Evolutionary conservation across 1,139 yeast genomes (phyloP).

Genomic region (Meyerozyma carpophila): DNA sequence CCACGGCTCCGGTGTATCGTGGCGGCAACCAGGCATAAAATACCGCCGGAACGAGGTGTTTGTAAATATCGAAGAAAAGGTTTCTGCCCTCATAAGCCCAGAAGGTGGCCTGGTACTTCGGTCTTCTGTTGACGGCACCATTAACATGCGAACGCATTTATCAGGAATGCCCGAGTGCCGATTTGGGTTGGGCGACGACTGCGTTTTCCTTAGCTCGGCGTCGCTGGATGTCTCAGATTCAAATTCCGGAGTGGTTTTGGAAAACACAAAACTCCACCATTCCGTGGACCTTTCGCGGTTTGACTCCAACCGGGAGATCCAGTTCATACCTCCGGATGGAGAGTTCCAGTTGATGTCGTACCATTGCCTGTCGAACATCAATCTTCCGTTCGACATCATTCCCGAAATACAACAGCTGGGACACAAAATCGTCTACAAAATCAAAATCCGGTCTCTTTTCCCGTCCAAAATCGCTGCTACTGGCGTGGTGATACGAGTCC

Average conservation of each 20-base stretch:
- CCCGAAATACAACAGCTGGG: constrained; percentile 58
- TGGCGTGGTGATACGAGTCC: constrained; percentile 59
- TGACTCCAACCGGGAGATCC: constrained; percentile 61
- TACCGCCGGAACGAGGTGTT: constrained; percentile 80
- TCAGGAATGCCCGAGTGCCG: constrained; percentile 72
- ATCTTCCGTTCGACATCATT: constrained; percentile 67
- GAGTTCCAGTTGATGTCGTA: constrained; percentile 84
- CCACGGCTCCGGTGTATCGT: constrained; percentile 29
- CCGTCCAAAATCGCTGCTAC: constrained; percentile 61
- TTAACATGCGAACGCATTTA: constrained; percentile 65
- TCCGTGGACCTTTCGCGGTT: constrained; percentile 68
- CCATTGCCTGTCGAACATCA: constrained; percentile 48
- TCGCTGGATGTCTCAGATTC: neutral
- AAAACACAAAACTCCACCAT: constrained; percentile 70
- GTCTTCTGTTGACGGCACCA: constrained; percentile 73
- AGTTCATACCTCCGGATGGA: constrained; percentile 89
- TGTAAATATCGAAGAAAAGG: constrained; percentile 70
- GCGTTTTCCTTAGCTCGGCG: constrained; percentile 15
- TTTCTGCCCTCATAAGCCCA: constrained; percentile 60
- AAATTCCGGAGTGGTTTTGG: constrained; percentile 44
- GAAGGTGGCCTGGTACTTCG: constrained; percentile 54
- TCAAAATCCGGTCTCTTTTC: constrained; percentile 58
- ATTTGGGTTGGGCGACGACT: constrained; percentile 54
- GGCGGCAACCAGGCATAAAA: constrained; percentile 72
- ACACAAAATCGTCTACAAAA: constrained; percentile 47